These are phyloP conservation scores for Setaria italica DNA, from an alignment of 202 grass and related monocot genomes.

Conservation along the genomic window DNA sequence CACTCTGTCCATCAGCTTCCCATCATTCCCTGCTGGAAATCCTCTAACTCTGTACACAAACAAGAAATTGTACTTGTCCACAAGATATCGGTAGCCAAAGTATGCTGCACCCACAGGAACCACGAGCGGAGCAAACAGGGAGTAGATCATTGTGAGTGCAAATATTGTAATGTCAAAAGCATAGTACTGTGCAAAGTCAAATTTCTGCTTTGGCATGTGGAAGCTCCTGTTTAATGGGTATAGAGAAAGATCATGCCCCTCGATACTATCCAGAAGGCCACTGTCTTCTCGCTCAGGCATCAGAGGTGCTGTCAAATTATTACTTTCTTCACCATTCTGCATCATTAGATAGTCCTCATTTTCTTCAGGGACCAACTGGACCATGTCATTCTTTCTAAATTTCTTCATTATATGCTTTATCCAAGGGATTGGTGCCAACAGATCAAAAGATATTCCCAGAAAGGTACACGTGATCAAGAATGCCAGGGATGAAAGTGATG, in stretches of 20 bases:
- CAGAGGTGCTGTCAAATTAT: slow-evolving; percentile 72
- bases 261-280: slow-evolving; percentile 59
- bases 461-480: slow-evolving; percentile 96
- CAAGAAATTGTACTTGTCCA: slow-evolving; percentile 99
- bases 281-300: slow-evolving; percentile 70
- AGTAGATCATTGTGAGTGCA: slow-evolving; percentile 98
- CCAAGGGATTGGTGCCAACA: slow-evolving; percentile 89
- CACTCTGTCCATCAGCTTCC: slow-evolving; percentile 95
- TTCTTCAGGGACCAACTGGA: slow-evolving; percentile 94
- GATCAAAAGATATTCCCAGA: slow-evolving; percentile 97
- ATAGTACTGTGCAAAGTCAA: slow-evolving; percentile 99
- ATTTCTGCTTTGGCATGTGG: slow-evolving; percentile 93
- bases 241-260: slow-evolving; percentile 79
- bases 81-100: slow-evolving; percentile 97
- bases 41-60: slow-evolving; percentile 96
- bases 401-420: slow-evolving; percentile 98
- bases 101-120: slow-evolving; percentile 92
- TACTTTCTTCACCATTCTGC: slow-evolving; percentile 66
- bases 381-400: slow-evolving; percentile 98
- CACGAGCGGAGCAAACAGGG: slow-evolving; percentile 85
- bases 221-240: slow-evolving; percentile 94
- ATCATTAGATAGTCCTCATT: slow-evolving; percentile 69
- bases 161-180: slow-evolving; percentile 98
- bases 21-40: slow-evolving; percentile 96
- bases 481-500: slow-evolving; percentile 90